Evolutionary conservation across 345 rosid genomes (phyloP).

Genomic region (Gossypium turneri): DNA sequence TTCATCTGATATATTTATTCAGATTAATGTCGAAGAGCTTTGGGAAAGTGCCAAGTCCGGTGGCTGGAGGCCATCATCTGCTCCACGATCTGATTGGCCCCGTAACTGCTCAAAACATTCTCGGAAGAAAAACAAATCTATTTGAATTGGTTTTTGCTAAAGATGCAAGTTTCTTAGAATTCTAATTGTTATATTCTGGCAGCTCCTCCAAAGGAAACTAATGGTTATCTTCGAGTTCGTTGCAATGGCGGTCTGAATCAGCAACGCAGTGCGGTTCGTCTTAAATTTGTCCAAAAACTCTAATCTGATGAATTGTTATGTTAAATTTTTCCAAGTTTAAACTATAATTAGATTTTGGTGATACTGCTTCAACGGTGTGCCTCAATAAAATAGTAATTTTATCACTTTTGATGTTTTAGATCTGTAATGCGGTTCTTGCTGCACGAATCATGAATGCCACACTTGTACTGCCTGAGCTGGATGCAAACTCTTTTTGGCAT

Average conservation of each 20-base stretch:
- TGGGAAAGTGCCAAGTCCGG: conserved; percentile 91
- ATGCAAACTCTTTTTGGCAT: conserved; percentile 98
- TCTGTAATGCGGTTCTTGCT: conserved; percentile 99
- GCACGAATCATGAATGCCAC: conserved; percentile 99
- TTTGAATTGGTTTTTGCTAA: background rate
- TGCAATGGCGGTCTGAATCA: conserved; percentile 99
- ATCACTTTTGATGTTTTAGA: conserved; percentile 42
- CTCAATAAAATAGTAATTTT: conserved; percentile 8
- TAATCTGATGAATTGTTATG: background rate
- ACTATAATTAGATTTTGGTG: background rate
- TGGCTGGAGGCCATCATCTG: conserved; percentile 95
- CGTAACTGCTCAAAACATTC: conserved; percentile 39
- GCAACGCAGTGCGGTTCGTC: conserved; percentile 93
- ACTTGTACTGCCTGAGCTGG: conserved; percentile 93
- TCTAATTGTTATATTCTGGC: conserved; percentile 26
- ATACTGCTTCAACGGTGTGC: background rate
- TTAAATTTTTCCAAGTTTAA: background rate
- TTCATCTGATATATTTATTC: conserved; percentile 22
- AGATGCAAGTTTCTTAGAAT: background rate
- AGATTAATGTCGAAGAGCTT: conserved; percentile 73
- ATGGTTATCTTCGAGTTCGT: conserved; percentile 94
- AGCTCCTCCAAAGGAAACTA: conserved; percentile 85
- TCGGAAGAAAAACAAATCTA: conserved; percentile 17
- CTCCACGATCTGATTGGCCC: conserved; percentile 94
- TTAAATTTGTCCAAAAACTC: conserved; percentile 11